These are phyloP conservation scores for Myriosclerotinia scirpicola DNA, from an alignment of 2,329 filamentous ascomycete species.

Conservation along the genomic window DNA sequence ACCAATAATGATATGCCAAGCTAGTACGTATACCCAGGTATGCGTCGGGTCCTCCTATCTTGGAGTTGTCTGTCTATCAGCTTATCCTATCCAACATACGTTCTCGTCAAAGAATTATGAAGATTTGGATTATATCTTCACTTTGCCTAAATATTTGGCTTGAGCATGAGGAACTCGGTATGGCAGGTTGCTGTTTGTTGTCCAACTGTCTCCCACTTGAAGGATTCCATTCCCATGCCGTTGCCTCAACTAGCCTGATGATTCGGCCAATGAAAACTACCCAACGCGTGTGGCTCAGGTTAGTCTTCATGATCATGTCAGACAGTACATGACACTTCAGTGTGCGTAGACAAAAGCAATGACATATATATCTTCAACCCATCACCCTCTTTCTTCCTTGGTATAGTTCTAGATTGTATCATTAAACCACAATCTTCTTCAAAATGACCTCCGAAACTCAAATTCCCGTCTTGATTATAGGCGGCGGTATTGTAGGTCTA, in stretches of 20 bases:
- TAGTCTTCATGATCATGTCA: no score
- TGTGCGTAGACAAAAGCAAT: background rate
- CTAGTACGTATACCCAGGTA: background rate
- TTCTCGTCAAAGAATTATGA: background rate
- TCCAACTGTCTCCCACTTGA: no score
- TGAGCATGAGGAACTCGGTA: background rate
- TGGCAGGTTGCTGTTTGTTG: background rate
- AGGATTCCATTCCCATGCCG: background rate
- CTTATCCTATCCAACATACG: background rate
- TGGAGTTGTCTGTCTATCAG: background rate
- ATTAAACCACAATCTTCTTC: background rate
- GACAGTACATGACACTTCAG: background rate
- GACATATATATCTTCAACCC: background rate
- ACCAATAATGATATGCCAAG: constrained; percentile 1
- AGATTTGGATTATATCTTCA: background rate
- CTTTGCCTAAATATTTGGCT: background rate
- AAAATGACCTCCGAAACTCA: background rate
- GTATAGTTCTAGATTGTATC: background rate
- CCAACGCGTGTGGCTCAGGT: no score
- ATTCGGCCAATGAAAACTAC: background rate
- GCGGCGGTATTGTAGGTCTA: constrained; percentile 45
- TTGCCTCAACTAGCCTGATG: background rate
- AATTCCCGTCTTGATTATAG: constrained; percentile 43
- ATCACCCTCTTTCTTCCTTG: background rate
- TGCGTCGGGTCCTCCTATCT: constrained; percentile 4